These are phyloP conservation scores for Bryoglossum gracile DNA, from an alignment of 495 filamentous ascomycete species.

Conservation along the genomic window DNA sequence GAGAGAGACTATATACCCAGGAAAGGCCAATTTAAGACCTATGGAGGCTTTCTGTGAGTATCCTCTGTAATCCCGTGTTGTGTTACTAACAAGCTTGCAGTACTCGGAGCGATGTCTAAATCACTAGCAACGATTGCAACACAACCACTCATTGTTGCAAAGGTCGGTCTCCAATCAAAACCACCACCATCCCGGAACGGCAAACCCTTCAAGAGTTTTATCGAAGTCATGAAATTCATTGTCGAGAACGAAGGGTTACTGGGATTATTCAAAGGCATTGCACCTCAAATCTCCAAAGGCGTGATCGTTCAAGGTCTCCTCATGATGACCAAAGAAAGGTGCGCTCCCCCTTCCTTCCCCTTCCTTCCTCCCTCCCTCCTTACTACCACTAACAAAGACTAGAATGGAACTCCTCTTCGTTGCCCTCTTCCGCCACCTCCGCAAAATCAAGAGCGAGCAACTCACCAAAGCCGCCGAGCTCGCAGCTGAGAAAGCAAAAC, in stretches of 20 bases:
- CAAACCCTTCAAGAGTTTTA: constrained; percentile 90
- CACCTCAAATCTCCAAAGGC: constrained; percentile 87
- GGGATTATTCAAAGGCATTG: constrained; percentile 94
- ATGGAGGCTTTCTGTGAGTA: constrained; percentile 87
- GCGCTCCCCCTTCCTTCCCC: constrained; percentile 28
- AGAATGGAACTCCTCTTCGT: constrained; percentile 90
- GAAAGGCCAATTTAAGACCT: constrained; percentile 67
- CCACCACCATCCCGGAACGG: constrained; percentile 78
- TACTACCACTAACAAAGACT: constrained; percentile 16
- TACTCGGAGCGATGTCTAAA: constrained; percentile 91
- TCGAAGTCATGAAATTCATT: constrained; percentile 92
- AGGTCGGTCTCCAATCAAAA: constrained; percentile 90
- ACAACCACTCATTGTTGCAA: constrained; percentile 95
- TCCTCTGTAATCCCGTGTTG: background rate
- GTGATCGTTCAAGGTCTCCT: constrained; percentile 88
- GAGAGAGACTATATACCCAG: constrained; percentile 70
- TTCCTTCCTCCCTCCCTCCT: too few species aligned
- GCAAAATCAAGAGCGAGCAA: constrained; percentile 61
- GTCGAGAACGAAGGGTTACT: constrained; percentile 75
- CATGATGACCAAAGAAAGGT: constrained; percentile 99
- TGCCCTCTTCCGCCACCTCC: constrained; percentile 74
- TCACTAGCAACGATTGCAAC: constrained; percentile 85
- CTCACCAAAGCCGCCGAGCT: constrained; percentile 58
- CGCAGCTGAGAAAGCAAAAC: constrained; percentile 45
- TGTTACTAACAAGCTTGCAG: constrained; percentile 34